These are phyloP conservation scores for Conticribra weissflogii DNA, from an alignment of 108 stramenopile genomes.

Conservation along the genomic window DNA sequence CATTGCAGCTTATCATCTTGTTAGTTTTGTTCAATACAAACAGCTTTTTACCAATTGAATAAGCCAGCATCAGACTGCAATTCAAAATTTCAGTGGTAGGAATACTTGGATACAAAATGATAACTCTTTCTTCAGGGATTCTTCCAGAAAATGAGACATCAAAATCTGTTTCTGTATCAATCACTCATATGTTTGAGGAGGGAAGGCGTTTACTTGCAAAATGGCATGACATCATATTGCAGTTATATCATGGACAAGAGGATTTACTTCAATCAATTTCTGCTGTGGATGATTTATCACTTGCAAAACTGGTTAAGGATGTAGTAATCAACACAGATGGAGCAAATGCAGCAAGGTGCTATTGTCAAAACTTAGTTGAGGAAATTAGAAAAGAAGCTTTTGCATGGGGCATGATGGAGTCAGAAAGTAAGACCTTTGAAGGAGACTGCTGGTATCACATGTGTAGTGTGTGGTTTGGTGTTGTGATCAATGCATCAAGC, in stretches of 20 bases:
- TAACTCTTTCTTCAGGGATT: slow-evolving; percentile 1
- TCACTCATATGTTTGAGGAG: background rate
- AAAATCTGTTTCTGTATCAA: background rate
- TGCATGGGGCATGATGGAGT: no score
- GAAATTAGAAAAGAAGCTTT: no score
- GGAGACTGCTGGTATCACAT: slow-evolving; percentile 26
- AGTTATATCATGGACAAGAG: slow-evolving; percentile 2
- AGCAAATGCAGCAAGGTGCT: background rate
- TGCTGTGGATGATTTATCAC: no score
- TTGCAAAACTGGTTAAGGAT: no score
- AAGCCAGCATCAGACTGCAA: background rate
- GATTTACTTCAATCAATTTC: no score
- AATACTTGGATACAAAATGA: background rate
- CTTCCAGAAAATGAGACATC: slow-evolving; percentile 2
- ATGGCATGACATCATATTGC: background rate
- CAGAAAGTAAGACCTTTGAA: slow-evolving; percentile 11
- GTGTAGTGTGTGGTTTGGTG: slow-evolving; percentile 23
- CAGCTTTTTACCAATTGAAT: background rate
- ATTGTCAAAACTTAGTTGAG: background rate
- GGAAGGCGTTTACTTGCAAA: background rate
- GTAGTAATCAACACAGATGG: no score
- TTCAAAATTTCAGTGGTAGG: slow-evolving; percentile 9
- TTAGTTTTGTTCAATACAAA: background rate
- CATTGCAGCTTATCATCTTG: background rate
- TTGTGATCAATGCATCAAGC: background rate